Base-by-base conservation (phyloP, 2,329 filamentous ascomycete genomes). In the Akanthomyces dipterigenus region DNA sequence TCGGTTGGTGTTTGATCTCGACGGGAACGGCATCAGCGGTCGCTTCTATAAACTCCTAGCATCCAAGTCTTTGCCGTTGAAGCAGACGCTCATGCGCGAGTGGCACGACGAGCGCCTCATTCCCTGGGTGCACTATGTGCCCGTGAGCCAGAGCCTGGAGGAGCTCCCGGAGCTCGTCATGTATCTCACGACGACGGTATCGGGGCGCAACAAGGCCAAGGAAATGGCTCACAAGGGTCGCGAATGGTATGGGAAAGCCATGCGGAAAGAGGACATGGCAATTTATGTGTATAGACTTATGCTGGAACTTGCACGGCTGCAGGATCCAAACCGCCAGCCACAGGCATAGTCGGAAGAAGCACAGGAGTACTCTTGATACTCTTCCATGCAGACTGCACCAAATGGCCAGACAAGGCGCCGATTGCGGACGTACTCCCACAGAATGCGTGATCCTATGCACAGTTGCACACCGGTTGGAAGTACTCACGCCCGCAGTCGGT, bases 211-310 rank as follows among this genome's bases (percentile, higher is more conserved):
- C 24, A 73, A 76, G 61, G 85, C 82, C 0, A 70, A 72, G 31
- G 70, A 75, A 31, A 80, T 89, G 63, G 85, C 84, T 1, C 75
- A 80, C 54, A 68, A 72, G 8, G 84, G 86, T 0, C 73, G 76
- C 9, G 75, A 78, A 9, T 89, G 86, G 86, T 80, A 79, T 51
- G 67, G 65, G 0, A 78, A 75, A 65, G 80, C 80, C 12, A 66
- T 89, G 38, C 69, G 85, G 46, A 81, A 83, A 49, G 78, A 82
- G 42, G 85, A 89, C 68, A 78, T 86, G 66, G 77, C 80, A 31
- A 76, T 83, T 2, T 87, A 86, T 74, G 76, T 83, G 31, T 88
- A 87, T 66, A 75, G 87, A 55, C 67, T 88, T 62, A 64, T 89
- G 65, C 67, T 88, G 26, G 86, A 89, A 75, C 78, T 80, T 55